Evolutionary conservation across 2,329 filamentous ascomycete genomes (phyloP), one percentile per base, ranked within the genome.

Genomic region (Neodidymelliopsis sp.): DNA sequence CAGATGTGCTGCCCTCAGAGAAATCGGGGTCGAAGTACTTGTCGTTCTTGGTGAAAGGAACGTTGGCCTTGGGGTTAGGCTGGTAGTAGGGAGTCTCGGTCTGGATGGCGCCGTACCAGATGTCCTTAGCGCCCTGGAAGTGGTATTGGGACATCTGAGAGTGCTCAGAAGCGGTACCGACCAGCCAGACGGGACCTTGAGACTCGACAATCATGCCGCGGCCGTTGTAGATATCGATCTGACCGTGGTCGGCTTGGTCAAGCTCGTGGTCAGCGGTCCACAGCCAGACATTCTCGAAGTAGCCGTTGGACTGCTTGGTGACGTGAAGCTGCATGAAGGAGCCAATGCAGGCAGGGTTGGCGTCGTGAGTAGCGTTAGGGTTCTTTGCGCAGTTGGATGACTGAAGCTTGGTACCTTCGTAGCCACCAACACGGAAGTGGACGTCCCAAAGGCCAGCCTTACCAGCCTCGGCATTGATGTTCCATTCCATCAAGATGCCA

Each of bases 251-350:
- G 7, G 74, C 57, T 13, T 84, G 81, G 72, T 96, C 91, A 24
- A 96, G 88, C 73, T 94, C 89, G 77, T 96, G 91, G 71, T 96
- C 91, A 2, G 91, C 85, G 35, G 91, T 88, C 91, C 91, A 96
- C 73, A 90, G 87, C 90, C 90, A 96, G 35, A 81, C 85, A 76
- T 96, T 96, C 78, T 97, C 92, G 33, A 96, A 78, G 75, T 96
- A 96, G 34, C 84, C 84, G 27, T 84, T 87, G 13, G 79, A 79
- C 27, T 73, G 65, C 54, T 78, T 72, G 24, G 82, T 84, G 43
- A 83, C 70, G 65, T 84, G 82, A 53, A 85, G 74, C 36, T 84
- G 75, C 71, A 84, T 74, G 40, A 90, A 94, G 19, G 89, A 83
- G 24, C 87, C 91, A 27, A 87, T 80, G 74, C 91, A 96, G 25